A percentile compares a stretch with the other conserved stretches of the same genome.
These are phyloP conservation scores for Cucumis melo DNA, from an alignment of 306 rosid species.

Conservation along the genomic window DNA sequence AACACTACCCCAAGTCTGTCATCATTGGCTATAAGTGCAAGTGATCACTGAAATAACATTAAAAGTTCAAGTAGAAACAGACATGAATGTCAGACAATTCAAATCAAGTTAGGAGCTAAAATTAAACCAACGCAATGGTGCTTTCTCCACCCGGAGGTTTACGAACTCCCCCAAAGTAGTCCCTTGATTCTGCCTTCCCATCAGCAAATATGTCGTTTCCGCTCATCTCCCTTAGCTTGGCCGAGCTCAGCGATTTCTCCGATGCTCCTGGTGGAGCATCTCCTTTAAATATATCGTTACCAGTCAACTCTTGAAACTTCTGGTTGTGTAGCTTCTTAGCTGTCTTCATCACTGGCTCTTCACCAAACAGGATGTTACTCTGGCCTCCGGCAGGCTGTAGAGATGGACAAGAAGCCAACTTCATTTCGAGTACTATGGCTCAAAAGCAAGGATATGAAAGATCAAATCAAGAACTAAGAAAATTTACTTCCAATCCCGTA, in stretches of 20 bases:
- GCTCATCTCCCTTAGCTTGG: conserved; percentile 82
- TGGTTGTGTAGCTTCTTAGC: conserved; percentile 73
- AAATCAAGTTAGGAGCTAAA: not conserved
- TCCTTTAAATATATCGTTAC: conserved; percentile 73
- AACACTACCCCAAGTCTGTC: not conserved
- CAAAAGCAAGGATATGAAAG: not conserved
- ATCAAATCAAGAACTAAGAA: not conserved
- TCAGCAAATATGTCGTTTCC: conserved; percentile 89
- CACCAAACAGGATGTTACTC: conserved; percentile 73
- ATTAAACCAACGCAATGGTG: conserved; percentile 72
- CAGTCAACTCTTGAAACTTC: conserved; percentile 79
- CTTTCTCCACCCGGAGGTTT: conserved; percentile 92
- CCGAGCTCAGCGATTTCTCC: conserved; percentile 69
- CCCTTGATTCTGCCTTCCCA: conserved; percentile 60
- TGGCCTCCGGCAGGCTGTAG: conserved; percentile 92
- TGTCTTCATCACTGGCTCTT: conserved; percentile 55
- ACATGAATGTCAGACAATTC: not conserved
- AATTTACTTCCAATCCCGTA: not conserved
- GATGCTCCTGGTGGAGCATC: conserved; percentile 59
- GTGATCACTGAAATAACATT: not conserved
- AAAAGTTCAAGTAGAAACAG: not conserved
- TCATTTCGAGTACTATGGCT: not conserved
- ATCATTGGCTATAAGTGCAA: not conserved
- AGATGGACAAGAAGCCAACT: not conserved
- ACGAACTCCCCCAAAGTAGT: conserved; percentile 65